Evolutionary conservation across 2,329 filamentous ascomycete genomes (phyloP).

Genomic region (Fusarium domesticum): DNA sequence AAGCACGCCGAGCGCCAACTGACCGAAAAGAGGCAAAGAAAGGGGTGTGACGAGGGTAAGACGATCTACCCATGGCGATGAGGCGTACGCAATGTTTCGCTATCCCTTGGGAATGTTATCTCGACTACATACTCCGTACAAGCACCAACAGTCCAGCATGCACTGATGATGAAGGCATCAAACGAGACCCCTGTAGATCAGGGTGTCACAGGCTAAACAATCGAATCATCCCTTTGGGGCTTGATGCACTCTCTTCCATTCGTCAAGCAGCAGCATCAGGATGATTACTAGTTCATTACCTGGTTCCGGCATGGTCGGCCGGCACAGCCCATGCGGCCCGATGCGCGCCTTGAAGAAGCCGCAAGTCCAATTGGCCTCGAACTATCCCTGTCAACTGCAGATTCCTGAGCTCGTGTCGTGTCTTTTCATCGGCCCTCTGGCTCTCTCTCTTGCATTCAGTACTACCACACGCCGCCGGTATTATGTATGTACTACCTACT

Average conservation of each 20-base stretch:
- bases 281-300: conserved; percentile 13
- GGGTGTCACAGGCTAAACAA: neutral
- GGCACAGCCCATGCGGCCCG: conserved; percentile 31
- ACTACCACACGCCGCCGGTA: no score
- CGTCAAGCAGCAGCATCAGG: neutral
- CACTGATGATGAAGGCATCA: neutral
- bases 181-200: neutral
- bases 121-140: no score
- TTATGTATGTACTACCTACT: no score
- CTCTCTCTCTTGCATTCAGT: no score
- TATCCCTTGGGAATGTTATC: no score
- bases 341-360: conserved; percentile 26
- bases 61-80: no score
- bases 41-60: no score
- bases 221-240: neutral
- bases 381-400: conserved; percentile 9
- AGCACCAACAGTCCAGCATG: no score
- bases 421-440: no score
- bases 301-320: conserved; percentile 21
- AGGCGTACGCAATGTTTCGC: no score
- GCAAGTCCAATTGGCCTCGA: conserved; percentile 23
- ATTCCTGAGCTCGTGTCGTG: neutral
- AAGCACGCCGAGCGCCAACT: no score
- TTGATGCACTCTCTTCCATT: neutral
- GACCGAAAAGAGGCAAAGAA: no score